Conservation (phyloP, 306 rosid genomes). For the Prunus armeniaca region DNA sequence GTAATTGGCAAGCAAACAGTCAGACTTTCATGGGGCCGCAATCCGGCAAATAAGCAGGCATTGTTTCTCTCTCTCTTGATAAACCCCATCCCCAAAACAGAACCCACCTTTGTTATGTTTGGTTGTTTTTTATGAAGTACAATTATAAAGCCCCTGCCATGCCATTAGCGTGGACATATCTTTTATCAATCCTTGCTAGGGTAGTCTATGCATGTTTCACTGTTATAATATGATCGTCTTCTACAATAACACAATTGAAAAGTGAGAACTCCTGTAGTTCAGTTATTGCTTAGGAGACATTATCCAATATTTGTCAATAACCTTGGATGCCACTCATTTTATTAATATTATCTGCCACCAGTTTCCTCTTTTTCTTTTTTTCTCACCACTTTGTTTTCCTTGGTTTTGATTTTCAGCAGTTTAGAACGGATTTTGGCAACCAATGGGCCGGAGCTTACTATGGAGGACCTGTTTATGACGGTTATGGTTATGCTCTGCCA, state of each 20-base stretch:
- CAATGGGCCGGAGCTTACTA: conserved; percentile 80
- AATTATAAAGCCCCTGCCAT: neutral
- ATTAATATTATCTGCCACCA: neutral
- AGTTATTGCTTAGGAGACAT: neutral
- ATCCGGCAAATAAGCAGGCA: conserved; percentile 98
- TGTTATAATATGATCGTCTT: too few species aligned
- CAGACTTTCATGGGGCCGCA: conserved; percentile 99
- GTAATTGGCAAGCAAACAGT: conserved; percentile 86
- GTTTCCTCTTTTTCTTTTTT: neutral
- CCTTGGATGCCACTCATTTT: neutral
- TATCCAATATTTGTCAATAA: neutral
- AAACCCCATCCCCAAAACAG: neutral
- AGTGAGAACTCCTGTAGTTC: neutral
- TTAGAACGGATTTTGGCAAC: conserved; percentile 62
- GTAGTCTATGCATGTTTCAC: neutral
- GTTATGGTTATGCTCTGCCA: conserved; percentile 80
- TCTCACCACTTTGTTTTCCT: conserved; percentile 20
- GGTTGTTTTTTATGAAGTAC: neutral
- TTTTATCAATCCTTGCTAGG: neutral
- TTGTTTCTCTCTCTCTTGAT: conserved; percentile 9
- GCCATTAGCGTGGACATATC: neutral
- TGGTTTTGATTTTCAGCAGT: conserved; percentile 42
- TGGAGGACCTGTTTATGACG: conserved; percentile 75
- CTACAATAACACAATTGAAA: too few species aligned
- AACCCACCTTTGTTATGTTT: neutral